Evolutionary conservation across 78 protist species (phyloP).

Genomic region (Dictyostelium purpureum): DNA sequence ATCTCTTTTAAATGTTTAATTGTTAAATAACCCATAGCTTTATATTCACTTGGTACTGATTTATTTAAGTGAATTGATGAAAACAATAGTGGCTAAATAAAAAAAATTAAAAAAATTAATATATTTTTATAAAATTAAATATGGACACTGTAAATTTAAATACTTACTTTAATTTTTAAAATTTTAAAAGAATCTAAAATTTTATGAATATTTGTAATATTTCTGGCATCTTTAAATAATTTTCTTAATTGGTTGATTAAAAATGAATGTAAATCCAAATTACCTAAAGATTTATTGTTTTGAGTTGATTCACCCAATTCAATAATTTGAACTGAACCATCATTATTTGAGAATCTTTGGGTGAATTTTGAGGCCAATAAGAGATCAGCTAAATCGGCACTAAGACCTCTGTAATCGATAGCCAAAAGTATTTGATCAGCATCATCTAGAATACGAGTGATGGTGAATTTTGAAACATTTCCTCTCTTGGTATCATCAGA

Average conservation of each 20-base stretch:
- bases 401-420: constrained; percentile 51
- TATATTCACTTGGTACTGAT: constrained; percentile 47
- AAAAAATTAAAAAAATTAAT: background rate
- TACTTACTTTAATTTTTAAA: constrained; percentile 27
- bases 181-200: constrained; percentile 33
- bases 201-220: constrained; percentile 29
- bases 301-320: constrained; percentile 50
- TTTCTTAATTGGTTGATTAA: constrained; percentile 37
- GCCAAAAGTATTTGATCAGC: constrained; percentile 60
- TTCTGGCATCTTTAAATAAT: constrained; percentile 52
- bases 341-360: constrained; percentile 28
- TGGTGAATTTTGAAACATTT: constrained; percentile 37
- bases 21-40: background rate
- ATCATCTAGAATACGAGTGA: constrained; percentile 39
- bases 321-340: constrained; percentile 34
- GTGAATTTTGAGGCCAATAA: constrained; percentile 42
- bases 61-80: constrained; percentile 61
- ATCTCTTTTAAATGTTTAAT: constrained; percentile 49
- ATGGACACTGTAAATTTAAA: background rate
- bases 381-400: constrained; percentile 54
- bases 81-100: constrained; percentile 40
- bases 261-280: background rate
- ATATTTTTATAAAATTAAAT: background rate
- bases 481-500: constrained; percentile 73
- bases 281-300: background rate